Percentiles rank a stretch among this genome's conserved stretches.
Evolutionary conservation across 2,329 filamentous ascomycete genomes (phyloP).

Genomic region (Colletotrichum magnum): DNA sequence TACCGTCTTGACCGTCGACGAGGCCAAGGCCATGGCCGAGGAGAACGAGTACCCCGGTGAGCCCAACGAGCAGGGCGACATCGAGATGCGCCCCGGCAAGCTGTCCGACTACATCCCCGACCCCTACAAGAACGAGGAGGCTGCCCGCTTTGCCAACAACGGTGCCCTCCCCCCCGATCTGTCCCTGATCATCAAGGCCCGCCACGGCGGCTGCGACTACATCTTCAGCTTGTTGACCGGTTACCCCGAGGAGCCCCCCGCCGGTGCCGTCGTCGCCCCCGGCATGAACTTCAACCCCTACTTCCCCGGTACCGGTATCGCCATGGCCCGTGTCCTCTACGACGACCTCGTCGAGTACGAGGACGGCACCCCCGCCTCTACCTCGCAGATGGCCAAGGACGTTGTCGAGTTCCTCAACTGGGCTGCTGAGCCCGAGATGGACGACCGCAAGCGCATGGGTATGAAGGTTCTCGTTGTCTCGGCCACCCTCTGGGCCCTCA

Average conservation of each 20-base stretch:
- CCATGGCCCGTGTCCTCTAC: conserved; percentile 98
- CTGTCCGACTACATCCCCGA: conserved; percentile 95
- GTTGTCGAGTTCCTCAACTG: conserved; percentile 99
- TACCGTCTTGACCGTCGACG: conserved; percentile 92
- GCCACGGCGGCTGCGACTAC: conserved; percentile 98
- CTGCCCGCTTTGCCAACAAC: conserved; percentile 97
- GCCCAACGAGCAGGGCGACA: conserved; percentile 97
- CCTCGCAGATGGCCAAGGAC: conserved; percentile 99
- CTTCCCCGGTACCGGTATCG: conserved; percentile 99
- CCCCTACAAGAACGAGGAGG: conserved; percentile 99
- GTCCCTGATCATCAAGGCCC: conserved; percentile 96
- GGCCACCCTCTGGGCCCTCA: conserved; percentile 84
- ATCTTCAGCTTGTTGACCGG: conserved; percentile 97
- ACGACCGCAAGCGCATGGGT: conserved; percentile 99
- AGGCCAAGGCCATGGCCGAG: conserved; percentile 97
- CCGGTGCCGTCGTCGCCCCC: conserved; percentile 85
- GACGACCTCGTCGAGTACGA: conserved; percentile 99
- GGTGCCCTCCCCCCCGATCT: conserved; percentile 98
- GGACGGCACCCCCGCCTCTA: conserved; percentile 92
- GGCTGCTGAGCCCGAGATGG: conserved; percentile 99
- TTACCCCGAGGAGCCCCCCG: conserved; percentile 96
- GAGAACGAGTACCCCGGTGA: conserved; percentile 99
- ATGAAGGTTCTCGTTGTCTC: conserved; percentile 93
- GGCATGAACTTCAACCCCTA: conserved; percentile 99
- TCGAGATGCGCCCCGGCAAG: conserved; percentile 98